Conservation (phyloP, 106 monocot genomes). For the Dendrobium chrysotoxum region DNA sequence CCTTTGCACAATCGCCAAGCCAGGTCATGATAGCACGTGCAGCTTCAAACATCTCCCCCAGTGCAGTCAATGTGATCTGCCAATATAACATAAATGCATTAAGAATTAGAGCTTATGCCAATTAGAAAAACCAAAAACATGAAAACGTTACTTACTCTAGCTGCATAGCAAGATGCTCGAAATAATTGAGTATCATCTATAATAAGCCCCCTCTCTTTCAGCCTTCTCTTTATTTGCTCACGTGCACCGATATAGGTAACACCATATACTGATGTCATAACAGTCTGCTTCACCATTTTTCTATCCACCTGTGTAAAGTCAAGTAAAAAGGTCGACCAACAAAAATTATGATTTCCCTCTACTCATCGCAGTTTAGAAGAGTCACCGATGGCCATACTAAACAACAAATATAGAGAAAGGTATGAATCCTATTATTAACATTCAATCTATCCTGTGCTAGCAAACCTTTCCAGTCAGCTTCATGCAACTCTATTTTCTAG, state of each 20-base stretch:
- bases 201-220: conserved; percentile 57
- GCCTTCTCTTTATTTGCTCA: conserved; percentile 78
- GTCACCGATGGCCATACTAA: not conserved
- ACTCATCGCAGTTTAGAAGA: not conserved
- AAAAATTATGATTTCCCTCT: not conserved
- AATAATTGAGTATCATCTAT: conserved; percentile 46
- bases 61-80: conserved; percentile 67
- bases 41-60: conserved; percentile 93
- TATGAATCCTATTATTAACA: not conserved
- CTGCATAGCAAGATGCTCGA: conserved; percentile 75
- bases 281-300: conserved; percentile 92
- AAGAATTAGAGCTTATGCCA: not conserved
- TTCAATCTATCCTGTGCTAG: not conserved
- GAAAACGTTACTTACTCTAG: conserved; percentile 39
- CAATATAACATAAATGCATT: not conserved
- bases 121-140: not conserved
- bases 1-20: conserved; percentile 98
- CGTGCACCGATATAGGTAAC: conserved; percentile 88
- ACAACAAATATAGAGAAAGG: not conserved
- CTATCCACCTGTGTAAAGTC: conserved; percentile 59
- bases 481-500: not conserved
- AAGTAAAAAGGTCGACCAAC: not conserved
- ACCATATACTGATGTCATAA: conserved; percentile 98
- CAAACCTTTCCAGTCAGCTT: not conserved
- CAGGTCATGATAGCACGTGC: conserved; percentile 90